Conservation (phyloP, 352 stramenopile species). For the Globisporangium nunn region DNA sequence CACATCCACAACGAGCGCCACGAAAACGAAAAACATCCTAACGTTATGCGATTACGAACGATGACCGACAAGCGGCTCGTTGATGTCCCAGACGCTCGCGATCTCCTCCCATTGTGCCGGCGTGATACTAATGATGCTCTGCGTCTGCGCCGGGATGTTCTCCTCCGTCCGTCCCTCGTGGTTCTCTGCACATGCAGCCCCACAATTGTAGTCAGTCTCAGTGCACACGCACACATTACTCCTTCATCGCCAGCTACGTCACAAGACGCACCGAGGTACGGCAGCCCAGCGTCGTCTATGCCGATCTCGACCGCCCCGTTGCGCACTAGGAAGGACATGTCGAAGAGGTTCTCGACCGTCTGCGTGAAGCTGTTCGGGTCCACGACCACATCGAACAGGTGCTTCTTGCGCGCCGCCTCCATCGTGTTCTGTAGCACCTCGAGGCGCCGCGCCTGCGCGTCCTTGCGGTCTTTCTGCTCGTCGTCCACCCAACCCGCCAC, state of each 20-base stretch:
- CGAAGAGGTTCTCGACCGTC: constrained; percentile 81
- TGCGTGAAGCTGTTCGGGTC: constrained; percentile 73
- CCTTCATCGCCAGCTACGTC: no score
- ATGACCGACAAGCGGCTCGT: constrained; percentile 64
- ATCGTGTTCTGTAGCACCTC: constrained; percentile 64
- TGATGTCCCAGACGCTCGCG: constrained; percentile 22
- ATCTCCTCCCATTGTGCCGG: constrained; percentile 64
- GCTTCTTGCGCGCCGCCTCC: constrained; percentile 23
- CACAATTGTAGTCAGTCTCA: no score
- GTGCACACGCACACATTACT: no score
- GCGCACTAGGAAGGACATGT: constrained; percentile 77
- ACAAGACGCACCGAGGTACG: constrained; percentile 47
- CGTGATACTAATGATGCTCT: constrained; percentile 81
- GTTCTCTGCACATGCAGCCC: no score
- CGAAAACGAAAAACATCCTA: no score
- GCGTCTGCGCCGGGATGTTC: constrained; percentile 43
- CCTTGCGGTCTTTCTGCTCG: constrained; percentile 37
- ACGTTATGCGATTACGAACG: constrained; percentile 13
- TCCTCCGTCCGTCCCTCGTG: constrained; percentile 45
- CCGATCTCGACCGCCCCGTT: constrained; percentile 64
- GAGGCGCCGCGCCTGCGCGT: constrained; percentile 66
- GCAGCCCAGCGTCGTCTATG: constrained; percentile 45
- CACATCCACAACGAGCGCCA: no score
- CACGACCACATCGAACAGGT: constrained; percentile 69
- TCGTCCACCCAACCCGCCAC: no score